Percentiles rank a stretch among this genome's conserved stretches.
Evolutionary conservation across 2,329 filamentous ascomycete species (phyloP).

Genomic region (Exophiala calicioides): DNA sequence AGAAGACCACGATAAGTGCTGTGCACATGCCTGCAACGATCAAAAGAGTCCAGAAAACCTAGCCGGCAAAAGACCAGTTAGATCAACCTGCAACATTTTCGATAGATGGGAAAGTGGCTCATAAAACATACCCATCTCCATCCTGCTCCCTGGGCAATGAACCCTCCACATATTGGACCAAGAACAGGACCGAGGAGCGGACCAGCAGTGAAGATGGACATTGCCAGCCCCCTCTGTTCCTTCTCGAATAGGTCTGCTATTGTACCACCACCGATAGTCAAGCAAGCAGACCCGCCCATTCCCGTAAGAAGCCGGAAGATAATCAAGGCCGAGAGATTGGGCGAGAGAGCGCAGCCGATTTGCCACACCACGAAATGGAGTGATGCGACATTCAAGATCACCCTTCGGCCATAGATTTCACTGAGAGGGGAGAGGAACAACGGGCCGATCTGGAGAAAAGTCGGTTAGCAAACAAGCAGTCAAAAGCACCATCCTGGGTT

Average conservation of each 20-base stretch:
- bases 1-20: constrained; percentile 7
- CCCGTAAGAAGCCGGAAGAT: constrained; percentile 70
- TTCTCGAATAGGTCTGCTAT: constrained; percentile 71
- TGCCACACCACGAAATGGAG: constrained; percentile 13
- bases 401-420: constrained; percentile 62
- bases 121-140: constrained; percentile 80
- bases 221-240: constrained; percentile 67
- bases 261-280: constrained; percentile 69
- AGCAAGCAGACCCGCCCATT: constrained; percentile 56
- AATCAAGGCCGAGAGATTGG: constrained; percentile 75
- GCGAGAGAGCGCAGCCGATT: constrained; percentile 53
- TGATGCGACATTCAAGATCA: constrained; percentile 4
- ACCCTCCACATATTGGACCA: constrained; percentile 26
- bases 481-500: background rate
- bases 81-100: constrained; percentile 49
- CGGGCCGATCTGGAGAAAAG: constrained; percentile 60
- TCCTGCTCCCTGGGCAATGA: constrained; percentile 69
- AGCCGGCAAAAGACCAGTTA: background rate
- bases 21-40: constrained; percentile 6
- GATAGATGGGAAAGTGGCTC: constrained; percentile 68
- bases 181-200: constrained; percentile 60
- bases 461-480: background rate
- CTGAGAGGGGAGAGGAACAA: constrained; percentile 72
- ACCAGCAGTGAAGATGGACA: constrained; percentile 70
- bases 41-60: constrained; percentile 11